Evolutionary conservation across 1,139 yeast genomes (phyloP).

Genomic region (Eremothecium cymbalariae): DNA sequence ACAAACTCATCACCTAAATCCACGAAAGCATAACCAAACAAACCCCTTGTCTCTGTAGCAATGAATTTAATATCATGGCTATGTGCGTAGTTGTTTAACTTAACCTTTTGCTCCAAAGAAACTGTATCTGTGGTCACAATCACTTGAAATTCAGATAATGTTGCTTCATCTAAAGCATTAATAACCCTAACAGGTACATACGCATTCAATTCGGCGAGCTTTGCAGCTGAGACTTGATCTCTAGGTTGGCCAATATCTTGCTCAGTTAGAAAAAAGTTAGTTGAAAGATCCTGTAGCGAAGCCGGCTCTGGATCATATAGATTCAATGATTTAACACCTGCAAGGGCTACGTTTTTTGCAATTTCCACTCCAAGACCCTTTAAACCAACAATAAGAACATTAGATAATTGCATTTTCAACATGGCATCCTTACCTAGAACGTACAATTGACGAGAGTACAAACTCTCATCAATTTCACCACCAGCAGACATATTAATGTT

Average conservation of each 20-base stretch:
- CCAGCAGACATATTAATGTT: conserved; percentile 12
- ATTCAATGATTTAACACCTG: conserved; percentile 93
- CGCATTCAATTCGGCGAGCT: conserved; percentile 72
- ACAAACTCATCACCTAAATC: conserved; percentile 81
- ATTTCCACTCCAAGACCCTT: conserved; percentile 92
- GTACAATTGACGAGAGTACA: conserved; percentile 91
- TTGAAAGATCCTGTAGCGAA: conserved; percentile 62
- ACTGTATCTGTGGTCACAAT: conserved; percentile 70
- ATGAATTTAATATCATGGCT: conserved; percentile 67
- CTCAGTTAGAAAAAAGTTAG: conserved; percentile 76
- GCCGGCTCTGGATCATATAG: conserved; percentile 75
- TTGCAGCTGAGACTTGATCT: conserved; percentile 58
- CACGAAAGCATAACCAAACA: conserved; percentile 82
- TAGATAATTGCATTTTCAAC: conserved; percentile 92
- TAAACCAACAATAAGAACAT: conserved; percentile 78
- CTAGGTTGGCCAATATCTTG: conserved; percentile 69
- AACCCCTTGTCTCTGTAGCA: conserved; percentile 73
- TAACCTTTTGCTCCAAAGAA: conserved; percentile 66
- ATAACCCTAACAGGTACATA: conserved; percentile 83
- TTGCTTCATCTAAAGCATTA: conserved; percentile 43
- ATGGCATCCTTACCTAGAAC: conserved; percentile 95
- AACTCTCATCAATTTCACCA: conserved; percentile 73
- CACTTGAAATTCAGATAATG: conserved; percentile 59
- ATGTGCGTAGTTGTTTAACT: conserved; percentile 71
- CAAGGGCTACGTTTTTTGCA: conserved; percentile 91